Base-by-base conservation (phyloP, 345 rosid species). In the Boechera retrofracta region DNA sequence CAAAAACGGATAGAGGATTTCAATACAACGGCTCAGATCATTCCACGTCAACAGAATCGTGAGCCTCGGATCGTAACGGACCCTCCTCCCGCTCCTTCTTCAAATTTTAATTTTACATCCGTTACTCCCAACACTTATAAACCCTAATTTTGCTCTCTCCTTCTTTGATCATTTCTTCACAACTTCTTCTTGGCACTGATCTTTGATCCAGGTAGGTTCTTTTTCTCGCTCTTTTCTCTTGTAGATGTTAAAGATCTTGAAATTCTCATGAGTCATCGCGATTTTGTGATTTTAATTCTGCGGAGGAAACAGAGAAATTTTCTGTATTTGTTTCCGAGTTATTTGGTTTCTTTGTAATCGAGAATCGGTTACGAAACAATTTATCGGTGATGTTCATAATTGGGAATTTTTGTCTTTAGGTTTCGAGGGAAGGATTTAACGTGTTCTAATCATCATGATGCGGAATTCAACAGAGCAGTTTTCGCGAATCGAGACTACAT, bases 401-500 rank as follows among this genome's bases (percentile, higher is more conserved):
- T 31, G 35, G 64, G 15, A 32, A 1, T 39, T 16, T 55, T 57
- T 6, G 31, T 38, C 4, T 54, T 29, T 6, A 71, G 80, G 5
- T 42, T 69, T 68, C 31, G n/a, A 10, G 55, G n/a, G 7, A 42
- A 44, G 16, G 54, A 35, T 58, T n/a, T 31, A 32, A 6, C 35
- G 5, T 72, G 26, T 48, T 47, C 31, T 53, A 29, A 44, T 57
- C 79, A 48, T 44, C 57, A 85, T 83, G 88, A 73, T 59, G 39
- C 71, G 73, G 63, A 79, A 36, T 28, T 57, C 74, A 26, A 67
- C 72, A 48, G 77, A 82, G 56, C 83, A 77, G 58, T 69, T 83
- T 54, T 65, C 73, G 2, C 33, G 73, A 26, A 63, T 78, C 0
- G 88, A 88, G 78, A 83, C 84, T n/a, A 85, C 91, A 15, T 86